phyloP scores from a whole-genome alignment of 768 basidiomycete genomes.

The Tricholoma matsutake region DNA sequence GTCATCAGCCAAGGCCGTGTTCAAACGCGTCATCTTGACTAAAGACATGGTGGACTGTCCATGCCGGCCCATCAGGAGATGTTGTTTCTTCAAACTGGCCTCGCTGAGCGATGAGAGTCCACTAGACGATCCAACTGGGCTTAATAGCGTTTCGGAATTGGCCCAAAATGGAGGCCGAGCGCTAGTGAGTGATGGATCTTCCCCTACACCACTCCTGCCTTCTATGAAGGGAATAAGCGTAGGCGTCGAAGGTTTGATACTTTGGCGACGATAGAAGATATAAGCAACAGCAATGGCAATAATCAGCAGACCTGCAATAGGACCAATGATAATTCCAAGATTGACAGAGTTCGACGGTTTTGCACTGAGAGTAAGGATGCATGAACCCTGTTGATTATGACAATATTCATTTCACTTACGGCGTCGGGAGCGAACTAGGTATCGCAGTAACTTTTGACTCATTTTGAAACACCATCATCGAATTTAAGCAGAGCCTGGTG shows the following conservation, averaged over 20 bases:
- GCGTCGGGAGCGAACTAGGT: neutral
- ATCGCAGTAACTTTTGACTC: constrained; percentile 1
- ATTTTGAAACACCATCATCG: constrained; percentile 15
- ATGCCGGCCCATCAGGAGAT: neutral
- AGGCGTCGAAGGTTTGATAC: neutral
- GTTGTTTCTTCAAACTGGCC: neutral
- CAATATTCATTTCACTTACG: constrained; percentile 2
- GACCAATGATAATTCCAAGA: constrained; percentile 13
- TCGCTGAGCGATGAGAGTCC: neutral
- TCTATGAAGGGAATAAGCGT: neutral
- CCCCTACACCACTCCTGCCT: neutral
- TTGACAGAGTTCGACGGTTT: constrained; percentile 2
- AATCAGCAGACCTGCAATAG: constrained; percentile 5
- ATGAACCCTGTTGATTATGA: neutral
- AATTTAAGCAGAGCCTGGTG: constrained; percentile 15
- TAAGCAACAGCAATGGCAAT: constrained; percentile 6
- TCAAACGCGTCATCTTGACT: neutral
- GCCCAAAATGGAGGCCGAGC: neutral
- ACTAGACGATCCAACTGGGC: neutral
- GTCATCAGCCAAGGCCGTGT: constrained; percentile 2
- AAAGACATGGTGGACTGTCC: neutral
- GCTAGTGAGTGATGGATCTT: neutral
- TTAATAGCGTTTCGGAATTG: neutral
- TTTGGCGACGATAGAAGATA: constrained; percentile 5
- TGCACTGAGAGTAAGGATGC: neutral